A percentile compares a stretch with the other conserved stretches of the same genome.
phyloP scores from a whole-genome alignment of 225 moss, liverwort and hornwort species.

The Sphagnum contortum region DNA sequence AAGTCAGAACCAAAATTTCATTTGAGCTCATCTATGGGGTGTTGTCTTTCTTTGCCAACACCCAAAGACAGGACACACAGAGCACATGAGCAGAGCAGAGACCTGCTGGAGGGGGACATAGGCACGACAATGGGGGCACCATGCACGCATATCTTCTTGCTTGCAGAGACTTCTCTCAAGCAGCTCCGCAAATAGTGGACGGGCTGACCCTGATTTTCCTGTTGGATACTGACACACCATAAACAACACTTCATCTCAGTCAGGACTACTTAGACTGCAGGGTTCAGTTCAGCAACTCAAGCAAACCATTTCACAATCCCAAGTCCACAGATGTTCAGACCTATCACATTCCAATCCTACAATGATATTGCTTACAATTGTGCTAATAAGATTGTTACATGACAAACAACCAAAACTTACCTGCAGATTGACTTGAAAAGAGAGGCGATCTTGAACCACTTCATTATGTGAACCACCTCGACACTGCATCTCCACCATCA shows the following conservation, averaged over 20 bases:
- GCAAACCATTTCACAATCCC: too few relatives aligned
- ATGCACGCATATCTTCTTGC: slow-evolving; percentile 61
- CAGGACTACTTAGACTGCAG: too few relatives aligned
- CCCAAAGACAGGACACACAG: too few relatives aligned
- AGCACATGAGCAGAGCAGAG: too few relatives aligned
- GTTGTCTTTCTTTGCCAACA: too few relatives aligned
- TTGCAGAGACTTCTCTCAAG: slow-evolving; percentile 54
- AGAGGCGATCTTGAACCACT: slow-evolving; percentile 45
- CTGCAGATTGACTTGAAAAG: slow-evolving; percentile 67
- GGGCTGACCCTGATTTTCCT: slow-evolving; percentile 35
- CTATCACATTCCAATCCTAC: too few relatives aligned
- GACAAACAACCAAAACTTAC: slow-evolving; percentile 2
- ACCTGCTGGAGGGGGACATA: slow-evolving; percentile 64
- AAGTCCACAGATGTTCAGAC: too few relatives aligned
- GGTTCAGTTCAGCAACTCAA: too few relatives aligned
- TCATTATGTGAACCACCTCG: slow-evolving; percentile 56
- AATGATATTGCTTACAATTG: too few relatives aligned
- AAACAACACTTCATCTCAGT: background rate
- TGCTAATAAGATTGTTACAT: too few relatives aligned
- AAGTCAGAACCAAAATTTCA: too few relatives aligned
- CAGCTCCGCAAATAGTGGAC: slow-evolving; percentile 49
- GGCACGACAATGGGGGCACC: slow-evolving; percentile 56
- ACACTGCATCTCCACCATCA: slow-evolving; percentile 35
- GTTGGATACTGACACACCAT: slow-evolving; percentile 44
- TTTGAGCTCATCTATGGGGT: too few relatives aligned